Conservation (phyloP, 768 basidiomycete species). For the Rhizopogon rudus region DNA sequence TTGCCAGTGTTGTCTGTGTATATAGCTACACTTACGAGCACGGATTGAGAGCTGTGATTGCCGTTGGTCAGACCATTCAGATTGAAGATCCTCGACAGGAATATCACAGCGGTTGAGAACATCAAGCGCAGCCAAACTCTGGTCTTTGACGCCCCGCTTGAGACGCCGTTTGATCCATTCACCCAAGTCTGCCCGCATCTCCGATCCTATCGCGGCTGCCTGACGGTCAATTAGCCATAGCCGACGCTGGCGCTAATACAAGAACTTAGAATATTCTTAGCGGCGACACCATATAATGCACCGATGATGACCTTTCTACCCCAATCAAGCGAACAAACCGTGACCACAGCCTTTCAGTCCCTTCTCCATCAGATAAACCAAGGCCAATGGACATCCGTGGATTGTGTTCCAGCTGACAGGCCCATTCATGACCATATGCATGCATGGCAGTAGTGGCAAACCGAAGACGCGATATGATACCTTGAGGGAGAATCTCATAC, state of each 20-base stretch:
- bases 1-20: background rate
- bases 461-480: slow-evolving; percentile 14
- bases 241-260: slow-evolving; percentile 15
- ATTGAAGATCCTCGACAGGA: background rate
- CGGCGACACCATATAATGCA: slow-evolving; percentile 13
- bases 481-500: slow-evolving; percentile 23
- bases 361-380: slow-evolving; percentile 7
- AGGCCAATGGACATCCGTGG: slow-evolving; percentile 13
- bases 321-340: slow-evolving; percentile 29
- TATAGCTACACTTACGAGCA: background rate
- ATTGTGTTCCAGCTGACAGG: slow-evolving; percentile 19
- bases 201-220: slow-evolving; percentile 18
- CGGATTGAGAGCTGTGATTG: slow-evolving; percentile 5
- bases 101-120: background rate
- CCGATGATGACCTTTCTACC: slow-evolving; percentile 26
- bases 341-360: slow-evolving; percentile 27
- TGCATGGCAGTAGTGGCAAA: slow-evolving; percentile 35
- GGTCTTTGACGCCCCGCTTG: slow-evolving; percentile 11
- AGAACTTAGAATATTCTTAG: background rate
- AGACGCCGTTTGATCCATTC: slow-evolving; percentile 25
- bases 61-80: slow-evolving; percentile 2
- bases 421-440: slow-evolving; percentile 34
- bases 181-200: slow-evolving; percentile 25
- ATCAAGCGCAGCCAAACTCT: background rate
- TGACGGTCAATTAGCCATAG: slow-evolving; percentile 33